phyloP scores from a whole-genome alignment of 1,284 basidiomycete genomes.

The Microbotryum intermedium region DNA sequence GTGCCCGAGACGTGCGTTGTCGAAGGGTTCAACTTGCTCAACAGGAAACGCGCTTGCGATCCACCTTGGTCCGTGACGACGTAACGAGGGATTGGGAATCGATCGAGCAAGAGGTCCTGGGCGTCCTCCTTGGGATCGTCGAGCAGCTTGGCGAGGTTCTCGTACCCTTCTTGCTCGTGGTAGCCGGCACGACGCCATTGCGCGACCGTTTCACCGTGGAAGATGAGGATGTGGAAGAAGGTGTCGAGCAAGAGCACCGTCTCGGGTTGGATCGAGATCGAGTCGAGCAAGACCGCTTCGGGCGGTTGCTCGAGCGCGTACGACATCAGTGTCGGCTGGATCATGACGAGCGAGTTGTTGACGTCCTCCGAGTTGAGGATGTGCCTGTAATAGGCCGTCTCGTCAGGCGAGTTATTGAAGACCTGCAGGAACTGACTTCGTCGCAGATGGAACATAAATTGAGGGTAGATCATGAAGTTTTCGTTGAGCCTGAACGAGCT shows the following conservation, averaged over 20 bases:
- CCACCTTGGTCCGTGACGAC: slow-evolving; percentile 97
- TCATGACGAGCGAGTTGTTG: slow-evolving; percentile 99
- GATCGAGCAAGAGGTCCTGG: slow-evolving; percentile 85
- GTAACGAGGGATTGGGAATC: slow-evolving; percentile 94
- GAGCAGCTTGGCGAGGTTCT: slow-evolving; percentile 93
- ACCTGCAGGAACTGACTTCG: slow-evolving; percentile 98
- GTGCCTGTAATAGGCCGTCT: slow-evolving; percentile 98
- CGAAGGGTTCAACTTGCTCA: slow-evolving; percentile 93
- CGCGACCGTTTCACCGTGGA: slow-evolving; percentile 95
- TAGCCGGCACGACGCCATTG: slow-evolving; percentile 99
- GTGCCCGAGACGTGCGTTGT: slow-evolving; percentile 87
- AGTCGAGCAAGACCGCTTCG: slow-evolving; percentile 92
- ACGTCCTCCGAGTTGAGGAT: slow-evolving; percentile 96
- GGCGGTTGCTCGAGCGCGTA: slow-evolving; percentile 87
- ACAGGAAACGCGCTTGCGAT: slow-evolving; percentile 91
- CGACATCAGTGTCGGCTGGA: slow-evolving; percentile 98
- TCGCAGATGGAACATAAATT: slow-evolving; percentile 99
- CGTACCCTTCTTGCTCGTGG: slow-evolving; percentile 97
- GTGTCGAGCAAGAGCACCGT: slow-evolving; percentile 97
- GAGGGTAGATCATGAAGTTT: slow-evolving; percentile 98
- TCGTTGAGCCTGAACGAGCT: slow-evolving; percentile 85
- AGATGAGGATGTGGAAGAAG: slow-evolving; percentile 99
- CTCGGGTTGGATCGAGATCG: slow-evolving; percentile 93
- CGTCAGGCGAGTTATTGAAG: slow-evolving; percentile 99
- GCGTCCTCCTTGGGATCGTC: slow-evolving; percentile 65